Base-by-base conservation (phyloP, 352 stramenopile species). In the Halophytophthora polymorphica region DNA sequence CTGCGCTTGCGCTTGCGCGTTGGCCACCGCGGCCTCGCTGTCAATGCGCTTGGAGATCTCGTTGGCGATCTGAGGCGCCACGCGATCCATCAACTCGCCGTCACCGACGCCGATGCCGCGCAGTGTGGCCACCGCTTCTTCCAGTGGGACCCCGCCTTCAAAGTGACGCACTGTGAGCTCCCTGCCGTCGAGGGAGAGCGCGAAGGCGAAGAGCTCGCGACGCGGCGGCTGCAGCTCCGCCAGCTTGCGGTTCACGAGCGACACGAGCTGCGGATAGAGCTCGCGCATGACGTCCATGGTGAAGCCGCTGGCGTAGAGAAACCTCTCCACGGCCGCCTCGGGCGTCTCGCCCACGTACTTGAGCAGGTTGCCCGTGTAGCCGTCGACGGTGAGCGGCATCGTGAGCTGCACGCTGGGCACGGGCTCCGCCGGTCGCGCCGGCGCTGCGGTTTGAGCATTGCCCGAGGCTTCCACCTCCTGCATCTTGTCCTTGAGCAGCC, bases 81-180 rank as follows among this genome's bases (percentile, higher is more conserved):
- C 41, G 38, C 61, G 66, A n/a, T 82, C 69, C 54, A 89, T 69
- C 40, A 76, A 69, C 35, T 74, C 66, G 15, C 66, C 61, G 17
- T 84, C 66, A 2, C 56, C 65, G 41, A 90, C 56, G 28, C 73
- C 68, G 11, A 84, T 61, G 36, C 50, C 57, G 0, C 64, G 64
- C 14, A 86, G 63, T 23, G 74, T 86, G 34, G 66, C 61, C 3
- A 71, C 60, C 2, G 83, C 79, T 59, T 90, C 79, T 22, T 86
- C 65, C 47, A 83, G 69, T 2, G 73, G 64, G 4, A 74, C 68
- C 17, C 73, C 74, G 15, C 59, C 60, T 48, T 90, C 77, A 69
- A 90, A 93, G 48, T 93, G 83, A 31, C 73, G 76, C 13, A 77
- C 70, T 0, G 62, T 68, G n/a, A 69, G 66, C 12, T 78, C 58